Evolutionary conservation across 73 alveolate genomes (phyloP).

Genomic region (Paramecium tetraurelia): DNA sequence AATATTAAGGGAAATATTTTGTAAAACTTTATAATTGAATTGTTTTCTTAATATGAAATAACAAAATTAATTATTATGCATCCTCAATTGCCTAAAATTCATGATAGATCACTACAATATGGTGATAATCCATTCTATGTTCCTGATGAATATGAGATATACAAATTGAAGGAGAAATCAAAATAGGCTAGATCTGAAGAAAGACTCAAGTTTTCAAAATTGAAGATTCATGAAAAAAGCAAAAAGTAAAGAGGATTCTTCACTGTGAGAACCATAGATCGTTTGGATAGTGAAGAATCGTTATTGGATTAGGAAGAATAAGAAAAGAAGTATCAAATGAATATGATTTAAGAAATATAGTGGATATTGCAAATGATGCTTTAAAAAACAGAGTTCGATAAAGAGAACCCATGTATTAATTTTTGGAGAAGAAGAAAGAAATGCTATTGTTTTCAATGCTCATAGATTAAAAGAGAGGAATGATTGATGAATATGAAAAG

Average conservation of each 20-base stretch:
- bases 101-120: not conserved
- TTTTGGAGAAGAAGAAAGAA: slow-evolving; percentile 55
- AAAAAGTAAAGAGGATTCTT: slow-evolving; percentile 31
- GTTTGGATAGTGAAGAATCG: slow-evolving; percentile 10
- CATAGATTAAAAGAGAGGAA: slow-evolving; percentile 43
- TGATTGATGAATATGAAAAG: slow-evolving; percentile 53
- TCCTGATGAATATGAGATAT: slow-evolving; percentile 59
- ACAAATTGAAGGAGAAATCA: slow-evolving; percentile 52
- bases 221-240: slow-evolving; percentile 45
- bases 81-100: slow-evolving; percentile 16
- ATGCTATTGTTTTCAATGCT: slow-evolving; percentile 53
- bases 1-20: not conserved
- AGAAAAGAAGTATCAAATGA: not conserved
- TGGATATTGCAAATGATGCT: slow-evolving; percentile 53
- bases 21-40: not conserved
- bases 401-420: slow-evolving; percentile 58
- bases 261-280: slow-evolving; percentile 31
- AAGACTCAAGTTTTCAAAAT: slow-evolving; percentile 10
- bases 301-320: slow-evolving; percentile 11
- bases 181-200: slow-evolving; percentile 13
- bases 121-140: slow-evolving; percentile 61
- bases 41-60: not conserved
- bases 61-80: not conserved
- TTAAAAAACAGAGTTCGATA: slow-evolving; percentile 49
- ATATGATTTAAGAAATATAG: slow-evolving; percentile 24